Evolutionary conservation across 2,329 filamentous ascomycete genomes (phyloP).

Genomic region (Fusarium multiceps): DNA sequence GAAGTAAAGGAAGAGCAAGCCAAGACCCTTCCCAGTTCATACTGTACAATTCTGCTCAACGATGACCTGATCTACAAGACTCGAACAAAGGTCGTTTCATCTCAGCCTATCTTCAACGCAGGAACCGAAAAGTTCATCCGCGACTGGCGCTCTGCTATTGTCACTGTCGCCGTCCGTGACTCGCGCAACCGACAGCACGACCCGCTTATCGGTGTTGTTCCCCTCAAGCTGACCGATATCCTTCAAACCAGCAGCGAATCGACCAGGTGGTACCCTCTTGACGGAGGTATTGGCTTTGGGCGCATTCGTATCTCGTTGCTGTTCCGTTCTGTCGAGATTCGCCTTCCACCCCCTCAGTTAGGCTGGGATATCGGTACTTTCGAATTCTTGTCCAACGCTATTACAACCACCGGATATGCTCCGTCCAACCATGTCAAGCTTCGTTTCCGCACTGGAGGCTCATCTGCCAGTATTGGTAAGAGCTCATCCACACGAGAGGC

Average conservation of each 20-base stretch:
- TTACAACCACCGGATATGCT: constrained; percentile 72
- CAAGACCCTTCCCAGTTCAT: constrained; percentile 84
- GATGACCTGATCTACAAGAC: constrained; percentile 93
- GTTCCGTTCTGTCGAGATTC: constrained; percentile 89
- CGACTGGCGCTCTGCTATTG: constrained; percentile 89
- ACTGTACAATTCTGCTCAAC: constrained; percentile 92
- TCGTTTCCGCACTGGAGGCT: constrained; percentile 85
- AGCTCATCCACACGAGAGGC: constrained; percentile 71
- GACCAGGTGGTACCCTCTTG: constrained; percentile 95
- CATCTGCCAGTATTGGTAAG: constrained; percentile 75
- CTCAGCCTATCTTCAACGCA: constrained; percentile 96
- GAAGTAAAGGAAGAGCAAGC: constrained; percentile 88
- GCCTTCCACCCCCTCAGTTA: constrained; percentile 83
- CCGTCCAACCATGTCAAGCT: constrained; percentile 78
- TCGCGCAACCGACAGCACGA: constrained; percentile 92
- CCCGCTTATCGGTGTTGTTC: constrained; percentile 91
- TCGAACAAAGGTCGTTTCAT: constrained; percentile 92
- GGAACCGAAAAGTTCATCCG: constrained; percentile 93
- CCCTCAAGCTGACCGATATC: constrained; percentile 88
- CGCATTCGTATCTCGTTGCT: constrained; percentile 88
- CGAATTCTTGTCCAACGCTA: constrained; percentile 79
- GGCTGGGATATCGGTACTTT: constrained; percentile 98
- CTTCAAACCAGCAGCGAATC: constrained; percentile 86
- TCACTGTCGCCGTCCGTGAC: constrained; percentile 90
- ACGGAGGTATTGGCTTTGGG: constrained; percentile 93